Percentiles rank a stretch among this genome's conserved stretches.
phyloP scores from a whole-genome alignment of 2,329 filamentous ascomycete species.

The Neonectria coccinea region DNA sequence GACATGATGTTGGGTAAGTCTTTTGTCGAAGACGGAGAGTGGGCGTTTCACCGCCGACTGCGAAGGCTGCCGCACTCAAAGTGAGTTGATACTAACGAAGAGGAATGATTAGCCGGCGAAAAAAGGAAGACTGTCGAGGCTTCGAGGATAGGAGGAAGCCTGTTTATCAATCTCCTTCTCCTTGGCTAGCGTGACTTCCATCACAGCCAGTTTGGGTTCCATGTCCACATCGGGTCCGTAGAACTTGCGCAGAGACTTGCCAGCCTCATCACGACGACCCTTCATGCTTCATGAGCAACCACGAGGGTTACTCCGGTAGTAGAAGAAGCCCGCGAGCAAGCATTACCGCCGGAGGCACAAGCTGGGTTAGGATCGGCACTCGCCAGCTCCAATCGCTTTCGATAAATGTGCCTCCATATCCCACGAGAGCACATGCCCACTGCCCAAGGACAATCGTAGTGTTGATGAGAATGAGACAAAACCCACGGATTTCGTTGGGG shows the following conservation, averaged over 20 bases:
- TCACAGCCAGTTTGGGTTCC: conserved; percentile 22
- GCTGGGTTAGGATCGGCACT: conserved; percentile 58
- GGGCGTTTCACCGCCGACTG: conserved; percentile 14
- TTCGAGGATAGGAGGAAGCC: conserved; percentile 22
- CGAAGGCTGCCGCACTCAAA: conserved; percentile 6
- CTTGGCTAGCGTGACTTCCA: conserved; percentile 35
- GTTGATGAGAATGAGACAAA: conserved; percentile 45
- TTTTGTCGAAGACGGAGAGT: conserved; percentile 14
- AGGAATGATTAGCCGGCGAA: background rate
- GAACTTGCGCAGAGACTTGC: conserved; percentile 29
- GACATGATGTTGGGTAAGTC: conserved; percentile 20
- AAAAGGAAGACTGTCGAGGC: background rate
- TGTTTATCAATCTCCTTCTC: conserved; percentile 34
- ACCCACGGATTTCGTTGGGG: conserved; percentile 44
- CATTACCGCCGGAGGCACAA: conserved; percentile 52
- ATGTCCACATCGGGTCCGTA: conserved; percentile 39
- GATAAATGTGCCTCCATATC: conserved; percentile 32
- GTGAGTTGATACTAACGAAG: conserved; percentile 16
- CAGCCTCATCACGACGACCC: conserved; percentile 50
- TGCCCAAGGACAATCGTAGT: conserved; percentile 49
- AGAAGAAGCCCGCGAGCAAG: conserved; percentile 51
- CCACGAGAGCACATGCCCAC: conserved; percentile 31
- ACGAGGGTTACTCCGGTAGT: conserved; percentile 60
- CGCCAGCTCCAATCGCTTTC: conserved; percentile 32
- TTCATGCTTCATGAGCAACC: conserved; percentile 54